A percentile compares a stretch with the other conserved stretches of the same genome.
Conservation (phyloP, 345 rosid genomes). For the Citrus australasica region DNA sequence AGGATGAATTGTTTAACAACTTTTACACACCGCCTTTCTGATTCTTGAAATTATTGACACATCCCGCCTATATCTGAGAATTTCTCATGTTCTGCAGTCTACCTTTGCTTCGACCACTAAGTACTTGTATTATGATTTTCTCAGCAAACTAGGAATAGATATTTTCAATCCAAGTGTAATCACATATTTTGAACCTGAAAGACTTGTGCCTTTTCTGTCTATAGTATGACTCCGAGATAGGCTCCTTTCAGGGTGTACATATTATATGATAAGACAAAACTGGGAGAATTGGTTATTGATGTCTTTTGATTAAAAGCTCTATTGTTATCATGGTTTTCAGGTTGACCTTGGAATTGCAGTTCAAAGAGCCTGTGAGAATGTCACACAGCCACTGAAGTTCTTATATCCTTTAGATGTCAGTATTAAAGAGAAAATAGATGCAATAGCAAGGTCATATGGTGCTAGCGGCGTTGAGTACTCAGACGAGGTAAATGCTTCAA, state of each 20-base stretch:
- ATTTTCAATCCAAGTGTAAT: not conserved
- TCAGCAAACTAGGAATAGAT: not conserved
- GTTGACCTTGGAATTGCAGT: conserved; percentile 94
- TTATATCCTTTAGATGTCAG: conserved; percentile 75
- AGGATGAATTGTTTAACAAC: not conserved
- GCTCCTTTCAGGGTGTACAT: not conserved
- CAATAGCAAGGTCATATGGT: conserved; percentile 91
- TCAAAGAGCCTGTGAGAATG: conserved; percentile 79
- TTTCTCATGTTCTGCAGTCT: not conserved
- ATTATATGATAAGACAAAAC: not conserved
- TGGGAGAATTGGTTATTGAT: not conserved
- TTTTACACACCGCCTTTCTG: not conserved
- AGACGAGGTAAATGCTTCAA: conserved; percentile 60
- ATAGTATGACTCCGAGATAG: not conserved
- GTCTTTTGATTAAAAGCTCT: not conserved
- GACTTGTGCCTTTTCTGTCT: not conserved
- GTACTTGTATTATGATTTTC: not conserved
- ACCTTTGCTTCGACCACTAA: not conserved
- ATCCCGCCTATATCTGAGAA: not conserved
- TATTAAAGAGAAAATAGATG: conserved; percentile 87
- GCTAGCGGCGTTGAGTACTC: conserved; percentile 92
- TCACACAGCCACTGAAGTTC: conserved; percentile 64
- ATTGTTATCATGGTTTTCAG: conserved; percentile 33
- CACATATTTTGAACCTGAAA: not conserved
- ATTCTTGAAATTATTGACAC: not conserved